Conservation (phyloP, 257 asterid species). For the Lithospermum erythrorhizon region DNA sequence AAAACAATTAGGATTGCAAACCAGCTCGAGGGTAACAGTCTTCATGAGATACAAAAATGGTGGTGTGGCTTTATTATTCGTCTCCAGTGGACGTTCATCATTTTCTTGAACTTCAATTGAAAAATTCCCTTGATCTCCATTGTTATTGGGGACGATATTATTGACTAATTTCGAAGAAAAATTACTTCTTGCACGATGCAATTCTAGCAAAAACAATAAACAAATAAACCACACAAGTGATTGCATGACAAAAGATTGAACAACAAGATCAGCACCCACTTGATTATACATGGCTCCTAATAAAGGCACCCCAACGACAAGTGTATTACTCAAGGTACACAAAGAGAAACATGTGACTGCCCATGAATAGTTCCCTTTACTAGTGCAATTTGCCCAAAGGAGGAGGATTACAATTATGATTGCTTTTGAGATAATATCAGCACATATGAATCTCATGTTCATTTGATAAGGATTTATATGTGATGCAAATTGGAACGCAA, state of each 20-base stretch:
- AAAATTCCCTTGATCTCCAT: slow-evolving; percentile 3
- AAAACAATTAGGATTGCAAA: slow-evolving; percentile 48
- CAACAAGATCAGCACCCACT: slow-evolving; percentile 35
- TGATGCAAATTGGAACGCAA: slow-evolving; percentile 47
- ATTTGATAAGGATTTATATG: slow-evolving; percentile 43
- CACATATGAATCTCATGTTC: slow-evolving; percentile 40
- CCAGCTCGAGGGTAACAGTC: slow-evolving; percentile 30
- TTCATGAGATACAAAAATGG: slow-evolving; percentile 21
- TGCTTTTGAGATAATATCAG: slow-evolving; percentile 41
- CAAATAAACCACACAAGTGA: slow-evolving; percentile 16
- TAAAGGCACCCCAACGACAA: slow-evolving; percentile 58
- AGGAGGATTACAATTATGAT: slow-evolving; percentile 25
- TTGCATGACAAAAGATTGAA: slow-evolving; percentile 31
- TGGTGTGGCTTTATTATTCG: too few species aligned
- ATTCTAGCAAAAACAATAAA: slow-evolving; percentile 17
- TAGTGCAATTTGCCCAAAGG: slow-evolving; percentile 37
- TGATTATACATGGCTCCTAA: slow-evolving; percentile 51
- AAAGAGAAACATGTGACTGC: slow-evolving; percentile 49
- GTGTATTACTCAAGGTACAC: slow-evolving; percentile 38
- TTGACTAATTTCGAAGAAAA: background rate
- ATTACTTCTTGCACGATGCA: slow-evolving; percentile 3
- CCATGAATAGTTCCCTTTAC: slow-evolving; percentile 39
- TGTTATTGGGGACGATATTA: background rate
- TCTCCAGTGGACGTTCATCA: background rate
- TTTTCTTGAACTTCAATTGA: slow-evolving; percentile 4